Evolutionary conservation across 2,329 filamentous ascomycete genomes (phyloP), one percentile per base, ranked within the genome.

Genomic region (Metarhizium robertsii): DNA sequence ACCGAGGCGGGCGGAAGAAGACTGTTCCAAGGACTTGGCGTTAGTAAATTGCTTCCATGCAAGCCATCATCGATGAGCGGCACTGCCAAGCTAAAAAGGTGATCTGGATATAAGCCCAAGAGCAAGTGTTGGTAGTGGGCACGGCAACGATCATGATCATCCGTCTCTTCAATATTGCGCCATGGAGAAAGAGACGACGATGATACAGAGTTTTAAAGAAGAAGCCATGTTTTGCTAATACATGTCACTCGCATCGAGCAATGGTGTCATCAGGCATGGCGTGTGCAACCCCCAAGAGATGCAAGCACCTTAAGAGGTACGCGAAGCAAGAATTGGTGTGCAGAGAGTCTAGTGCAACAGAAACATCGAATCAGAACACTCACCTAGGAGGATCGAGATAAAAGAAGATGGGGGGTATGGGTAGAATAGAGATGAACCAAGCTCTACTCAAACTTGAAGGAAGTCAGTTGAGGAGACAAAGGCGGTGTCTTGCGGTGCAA

Each of bases 1-100:
- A 61, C 57, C 61, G 62, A 60, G 51, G 55, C 52, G 59, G 57
- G 62, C 60, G 49, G 59, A 55, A 58, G 29, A 52, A 49, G 45
- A 49, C 53, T 43, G 16, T n/a, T 38, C 13, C 20, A 14, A 34
- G 29, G 16, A 32, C 20, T 52, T 16, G 25, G 18, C 10, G 25
- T 48, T 30, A 48, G 45, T 48, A 16, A 20, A 29, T 29, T 40
- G 20, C 7, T 16, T 11, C 13, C 13, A 6, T 48, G 25, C 7
- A n/a, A 10, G 11, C 11, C 16, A 20, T 45, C 42, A 25, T 20
- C 7, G 7, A 20, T 11, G 6, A 20, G 42, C 16, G 18, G 16
- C 7, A 16, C 16, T 48, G 45, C 11, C 13, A 29, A 13, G 45
- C 20, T 14, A 30, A 20, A n/a, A 14, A 29, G 3, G 30, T n/a